Evolutionary conservation across 192 early-diverging fungal genomes (phyloP), one percentile per base, ranked within the genome.

Genomic region (Podochytrium sp.): DNA sequence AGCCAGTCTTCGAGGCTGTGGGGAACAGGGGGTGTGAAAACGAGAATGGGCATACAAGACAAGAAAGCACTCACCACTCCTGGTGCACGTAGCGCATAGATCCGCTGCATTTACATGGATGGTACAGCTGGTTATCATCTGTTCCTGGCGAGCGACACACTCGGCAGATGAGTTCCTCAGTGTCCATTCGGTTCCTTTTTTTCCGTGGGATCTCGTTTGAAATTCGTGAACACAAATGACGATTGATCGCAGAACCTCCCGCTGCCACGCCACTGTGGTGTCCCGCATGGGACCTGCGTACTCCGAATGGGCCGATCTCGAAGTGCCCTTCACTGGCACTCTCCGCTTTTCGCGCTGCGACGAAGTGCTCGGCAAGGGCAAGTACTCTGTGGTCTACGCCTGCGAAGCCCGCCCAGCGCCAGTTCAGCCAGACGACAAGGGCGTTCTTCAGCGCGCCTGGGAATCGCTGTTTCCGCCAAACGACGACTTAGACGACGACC

Each of bases 31-130:
- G 40, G 0, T 52, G 4, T 50, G 40, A 43, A 50, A 29, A 33
- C n/a, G 33, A 18, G 47, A 32, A 55, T 3, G 30, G 14, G 20
- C 18, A 14, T 12, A 57, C 55, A 18, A 30, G 30, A 57, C n/a
- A 38, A 7, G 25, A 34, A 39, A 20, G 16, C 18, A 33, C 65
- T 70, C 84, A 91, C 91, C 92, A 97, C 50, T 90, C 86, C 78
- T 97, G 95, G 82, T 98, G 96, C n/a, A 98, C 92, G 81, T 89
- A 94, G 74, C 90, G 88, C 80, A 98, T 98, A 76, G 92, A 94
- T 16, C 96, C 96, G 25, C 95, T 91, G 83, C 96, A 98, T 80
- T 94, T 94, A 83, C 96, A 98, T 6, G 96, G 96, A 79, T 94
- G 87, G 77, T 91, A 96, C 50, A 98, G 86, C 37, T 92, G 95